Evolutionary conservation across 2,329 filamentous ascomycete genomes (phyloP).

Genomic region (Fusarium hainanense): DNA sequence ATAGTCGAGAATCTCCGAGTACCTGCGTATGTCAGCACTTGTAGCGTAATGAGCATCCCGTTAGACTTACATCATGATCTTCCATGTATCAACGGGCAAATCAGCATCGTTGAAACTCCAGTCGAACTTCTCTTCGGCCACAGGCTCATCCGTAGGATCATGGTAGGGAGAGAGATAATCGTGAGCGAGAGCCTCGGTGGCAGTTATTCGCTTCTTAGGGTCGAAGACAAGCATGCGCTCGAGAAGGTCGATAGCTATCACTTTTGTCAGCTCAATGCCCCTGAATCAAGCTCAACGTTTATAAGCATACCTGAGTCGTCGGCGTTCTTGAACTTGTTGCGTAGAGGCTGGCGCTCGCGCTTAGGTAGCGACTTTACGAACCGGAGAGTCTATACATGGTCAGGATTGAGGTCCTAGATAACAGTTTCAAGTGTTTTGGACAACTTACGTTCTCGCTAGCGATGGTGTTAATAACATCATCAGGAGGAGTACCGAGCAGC

Average conservation of each 20-base stretch:
- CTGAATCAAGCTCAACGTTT: neutral
- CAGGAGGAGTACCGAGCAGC: slow-evolving; percentile 92
- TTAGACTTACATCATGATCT: slow-evolving; percentile 94
- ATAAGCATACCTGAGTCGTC: slow-evolving; percentile 78
- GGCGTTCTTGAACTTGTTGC: slow-evolving; percentile 93
- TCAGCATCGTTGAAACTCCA: slow-evolving; percentile 99
- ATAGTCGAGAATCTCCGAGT: slow-evolving; percentile 98
- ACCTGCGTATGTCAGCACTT: slow-evolving; percentile 67
- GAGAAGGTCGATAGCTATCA: slow-evolving; percentile 85
- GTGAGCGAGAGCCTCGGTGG: slow-evolving; percentile 85
- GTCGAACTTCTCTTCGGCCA: slow-evolving; percentile 97
- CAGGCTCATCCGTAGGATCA: slow-evolving; percentile 95
- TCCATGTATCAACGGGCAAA: slow-evolving; percentile 98
- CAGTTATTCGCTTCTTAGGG: slow-evolving; percentile 93
- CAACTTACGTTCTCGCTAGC: slow-evolving; percentile 93
- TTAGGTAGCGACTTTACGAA: slow-evolving; percentile 98
- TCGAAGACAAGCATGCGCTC: slow-evolving; percentile 99
- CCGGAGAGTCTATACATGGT: slow-evolving; percentile 77
- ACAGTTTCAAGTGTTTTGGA: neutral
- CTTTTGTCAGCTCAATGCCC: slow-evolving; percentile 3
- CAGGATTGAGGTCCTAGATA: slow-evolving; percentile 7
- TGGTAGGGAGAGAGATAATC: slow-evolving; percentile 97
- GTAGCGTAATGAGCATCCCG: neutral
- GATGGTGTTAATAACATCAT: slow-evolving; percentile 98
- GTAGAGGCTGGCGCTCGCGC: slow-evolving; percentile 87